phyloP scores from a whole-genome alignment of 371 early-diverging fungal genomes.

The Gilbertella persicaria region DNA sequence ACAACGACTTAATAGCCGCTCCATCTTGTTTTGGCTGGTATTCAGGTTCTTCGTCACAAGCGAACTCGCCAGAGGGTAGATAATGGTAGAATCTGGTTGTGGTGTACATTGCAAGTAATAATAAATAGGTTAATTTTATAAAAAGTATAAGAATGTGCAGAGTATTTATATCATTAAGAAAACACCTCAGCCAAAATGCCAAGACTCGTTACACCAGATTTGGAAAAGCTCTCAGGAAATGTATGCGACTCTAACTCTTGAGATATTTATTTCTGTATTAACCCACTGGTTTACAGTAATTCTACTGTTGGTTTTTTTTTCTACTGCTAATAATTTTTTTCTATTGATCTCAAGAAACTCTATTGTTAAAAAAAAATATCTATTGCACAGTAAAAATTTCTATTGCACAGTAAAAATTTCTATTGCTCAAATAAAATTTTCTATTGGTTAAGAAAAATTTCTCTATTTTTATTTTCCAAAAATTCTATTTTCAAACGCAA shows the following conservation, averaged over 20 bases:
- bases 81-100: constrained; percentile 20
- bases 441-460: too few relatives aligned
- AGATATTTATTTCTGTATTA: constrained; percentile 20
- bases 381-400: too few relatives aligned
- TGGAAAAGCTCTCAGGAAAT: constrained; percentile 21
- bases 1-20: constrained; percentile 15
- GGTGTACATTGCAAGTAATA: constrained; percentile 15
- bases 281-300: too few relatives aligned
- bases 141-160: constrained; percentile 11
- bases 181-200: constrained; percentile 12
- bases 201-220: constrained; percentile 12
- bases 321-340: too few relatives aligned
- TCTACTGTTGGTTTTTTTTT: too few relatives aligned
- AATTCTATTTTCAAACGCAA: too few relatives aligned
- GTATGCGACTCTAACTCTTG: constrained; percentile 18
- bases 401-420: too few relatives aligned
- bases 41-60: constrained; percentile 20
- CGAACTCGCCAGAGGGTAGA: constrained; percentile 19
- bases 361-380: too few relatives aligned
- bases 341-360: too few relatives aligned
- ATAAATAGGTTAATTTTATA: constrained; percentile 21
- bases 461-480: too few relatives aligned
- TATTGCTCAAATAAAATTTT: too few relatives aligned
- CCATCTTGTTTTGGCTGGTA: constrained; percentile 24
- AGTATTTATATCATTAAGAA: constrained; percentile 18